Base-by-base conservation (phyloP, 2,329 filamentous ascomycete genomes). In the Aspergillus nomiae region DNA sequence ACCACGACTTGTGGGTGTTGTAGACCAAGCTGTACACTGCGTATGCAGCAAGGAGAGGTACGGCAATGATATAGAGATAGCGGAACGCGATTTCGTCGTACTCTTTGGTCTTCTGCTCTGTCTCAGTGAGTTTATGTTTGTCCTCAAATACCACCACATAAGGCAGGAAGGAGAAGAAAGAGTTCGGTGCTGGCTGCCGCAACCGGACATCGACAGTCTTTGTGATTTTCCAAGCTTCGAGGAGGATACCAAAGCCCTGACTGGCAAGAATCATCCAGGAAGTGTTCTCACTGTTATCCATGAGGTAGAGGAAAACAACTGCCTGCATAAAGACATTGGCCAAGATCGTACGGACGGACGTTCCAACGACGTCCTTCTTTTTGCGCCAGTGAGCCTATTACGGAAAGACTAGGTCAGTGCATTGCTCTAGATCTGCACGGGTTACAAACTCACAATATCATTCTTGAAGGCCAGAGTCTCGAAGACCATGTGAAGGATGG, bases 301-400 rank as follows among this genome's bases (percentile, higher is more conserved):
- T 82, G 34, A 99, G 86, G 80, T 99, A 99, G 53, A 99, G 85
- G 86, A 99, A 96, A 78, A 99, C 97, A 74, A 98, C 86, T 8
- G 86, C 79, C 79, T 99, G 95, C 95, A 99, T 99, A 78, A 98
- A 94, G 65, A 98, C 94, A 74, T 98, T 99, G 76, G 92, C 93
- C 62, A 99, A 84, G 73, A 99, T 99, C 36, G 94, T 96, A 62
- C 95, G 92, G 64, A 99, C 91, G 1, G 94, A 97, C 53, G 97
- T 96, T 67, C 95, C 95, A 32, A 99, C 91, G 63, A 97, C 95
- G 82, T 98, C 96, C 85, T 99, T 99, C 90, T 99, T 99, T 84
- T 98, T 97, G 76, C 94, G 92, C 88, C 95, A 99, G 80, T 99
- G 95, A 56, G 93, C 84, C 80, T 82, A 61, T 30, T 46, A 55